Base-by-base conservation (phyloP, 768 basidiomycete genomes). In the Trametes cubensis region DNA sequence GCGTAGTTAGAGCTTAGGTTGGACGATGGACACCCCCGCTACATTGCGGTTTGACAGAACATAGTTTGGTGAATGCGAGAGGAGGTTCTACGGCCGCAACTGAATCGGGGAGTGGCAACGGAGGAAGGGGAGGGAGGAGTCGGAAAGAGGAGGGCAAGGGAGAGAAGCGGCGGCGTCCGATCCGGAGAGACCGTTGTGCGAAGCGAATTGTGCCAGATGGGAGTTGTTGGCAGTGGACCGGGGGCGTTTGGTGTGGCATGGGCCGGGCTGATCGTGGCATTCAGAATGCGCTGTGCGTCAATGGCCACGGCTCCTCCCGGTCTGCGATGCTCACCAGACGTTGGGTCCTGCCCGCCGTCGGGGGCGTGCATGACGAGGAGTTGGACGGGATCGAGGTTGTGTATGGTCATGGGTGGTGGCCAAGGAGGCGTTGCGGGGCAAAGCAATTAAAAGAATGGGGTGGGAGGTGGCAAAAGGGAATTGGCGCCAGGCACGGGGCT, bases 401-500 rank as follows among this genome's bases (percentile, higher is more conserved):
- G 21, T 49, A 49, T 38, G 40, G 41, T 21, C 23, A 26, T 55
- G 44, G 55, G 23, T 46, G 45, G 2, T 46, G 45, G 20, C 45
- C 45, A 21, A 30, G 18, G 49, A 20, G 40, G 48, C 48, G 48
- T 49, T 49, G 48, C 28, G 48, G 48, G 39, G 53, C 21, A 25
- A 26, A 8, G 50, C 30, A 25, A 51, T 28, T 13, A 38, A n/a
- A 54, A 51, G 47, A 40, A n/a, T 8, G 48, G 20, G 41, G 34
- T 38, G 38, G 34, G 44, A 4, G 20, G 15, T 23, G 30, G 34
- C 20, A 57, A 39, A 59, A 59, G 42, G 41, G 20, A 44, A 26
- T 48, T 42, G 47, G 30, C 62, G 62, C 62, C 62, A 63, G 62
- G 62, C 21, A 63, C 62, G 56, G 45, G 21, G 28, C n/a, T n/a